A percentile compares a stretch with the other conserved stretches of the same genome.
These are phyloP conservation scores for Xylaria sp. DNA, from an alignment of 2,329 filamentous ascomycete genomes.

Conservation along the genomic window DNA sequence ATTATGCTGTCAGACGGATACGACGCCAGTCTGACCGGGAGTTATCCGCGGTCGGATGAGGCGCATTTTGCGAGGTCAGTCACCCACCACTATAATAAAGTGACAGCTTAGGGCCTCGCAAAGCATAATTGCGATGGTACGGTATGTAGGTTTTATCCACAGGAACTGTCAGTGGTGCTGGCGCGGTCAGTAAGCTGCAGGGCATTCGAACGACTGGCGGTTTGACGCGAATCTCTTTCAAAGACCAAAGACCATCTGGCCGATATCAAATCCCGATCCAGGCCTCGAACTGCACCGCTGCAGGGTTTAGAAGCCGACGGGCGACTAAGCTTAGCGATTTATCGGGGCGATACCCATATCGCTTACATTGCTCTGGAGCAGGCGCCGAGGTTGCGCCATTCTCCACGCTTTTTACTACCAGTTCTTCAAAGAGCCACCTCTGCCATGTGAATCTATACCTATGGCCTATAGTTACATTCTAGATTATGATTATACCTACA, in stretches of 20 bases:
- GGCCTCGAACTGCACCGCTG: slow-evolving; percentile 4
- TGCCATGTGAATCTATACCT: slow-evolving; percentile 3
- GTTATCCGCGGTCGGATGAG: slow-evolving; percentile 33
- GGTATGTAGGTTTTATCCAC: neutral
- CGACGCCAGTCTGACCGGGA: slow-evolving; percentile 35
- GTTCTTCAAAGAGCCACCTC: neutral
- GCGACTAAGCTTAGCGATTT: neutral
- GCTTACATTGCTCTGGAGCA: slow-evolving; percentile 7
- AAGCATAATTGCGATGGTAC: neutral
- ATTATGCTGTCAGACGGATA: slow-evolving; percentile 34
- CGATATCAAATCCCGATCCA: neutral
- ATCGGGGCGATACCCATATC: slow-evolving; percentile 12
- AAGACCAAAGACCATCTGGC: neutral
- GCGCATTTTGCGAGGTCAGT: slow-evolving; percentile 10
- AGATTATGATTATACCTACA: neutral
- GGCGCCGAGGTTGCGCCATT: slow-evolving; percentile 31
- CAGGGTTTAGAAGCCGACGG: slow-evolving; percentile 19
- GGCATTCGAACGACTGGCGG: neutral
- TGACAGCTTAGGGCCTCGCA: slow-evolving; percentile 1
- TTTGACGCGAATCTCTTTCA: slow-evolving; percentile 13
- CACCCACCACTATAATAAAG: neutral
- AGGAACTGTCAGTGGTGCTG: neutral
- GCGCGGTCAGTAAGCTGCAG: slow-evolving; percentile 27
- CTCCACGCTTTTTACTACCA: slow-evolving; percentile 15
- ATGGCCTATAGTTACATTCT: neutral